Base-by-base conservation (phyloP, 2,329 filamentous ascomycete species). In the Aspergillus piperis region DNA sequence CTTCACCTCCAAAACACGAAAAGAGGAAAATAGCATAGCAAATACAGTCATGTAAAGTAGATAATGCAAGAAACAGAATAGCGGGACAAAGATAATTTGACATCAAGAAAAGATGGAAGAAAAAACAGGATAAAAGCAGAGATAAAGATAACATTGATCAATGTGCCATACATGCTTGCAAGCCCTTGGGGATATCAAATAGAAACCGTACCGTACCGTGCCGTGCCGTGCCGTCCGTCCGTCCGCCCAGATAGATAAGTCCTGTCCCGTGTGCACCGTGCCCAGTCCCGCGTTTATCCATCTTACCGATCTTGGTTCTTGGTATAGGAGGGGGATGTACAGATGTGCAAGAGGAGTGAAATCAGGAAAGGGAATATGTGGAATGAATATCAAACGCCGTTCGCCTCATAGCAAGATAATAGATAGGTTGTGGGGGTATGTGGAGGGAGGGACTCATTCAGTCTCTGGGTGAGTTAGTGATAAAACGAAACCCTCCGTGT, bases 321-420 rank as follows among this genome's bases (percentile, higher is more conserved):
- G 10, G 32, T 36, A 15, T 13, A 13, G 32, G 10, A 36, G 5
- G 32, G 10, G 11, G 11, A 15, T 36, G 32, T 36, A 36, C 32
- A 36, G 32, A 36, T 36, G 32, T 13, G 32, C 11, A 13, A 36
- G 6, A 13, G 11, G 32, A 11, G 11, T 36, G 32, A 36, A 13
- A 36, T 36, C 32, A 5, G 32, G 11, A 36, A 10, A 23, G 41
- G 17, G 8, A n/a, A 21, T 8, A 4, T n/a, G n/a, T 42, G 17
- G 17, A 21, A 44, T 36, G 32, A 36, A 13, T 15, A 36, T 36
- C 41, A 44, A 49, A 50, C 47, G 8, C 47, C 25, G 32, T n/a
- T 15, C 47, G 47, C 47, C 47, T 32, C 27, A 50, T 50, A 50
- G 47, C 23, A 50, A 30, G 47, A n/a, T 50, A 50, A n/a, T 50